These are phyloP conservation scores for Physcomitrium patens DNA, from an alignment of 225 moss, liverwort and hornwort genomes.

Conservation along the genomic window DNA sequence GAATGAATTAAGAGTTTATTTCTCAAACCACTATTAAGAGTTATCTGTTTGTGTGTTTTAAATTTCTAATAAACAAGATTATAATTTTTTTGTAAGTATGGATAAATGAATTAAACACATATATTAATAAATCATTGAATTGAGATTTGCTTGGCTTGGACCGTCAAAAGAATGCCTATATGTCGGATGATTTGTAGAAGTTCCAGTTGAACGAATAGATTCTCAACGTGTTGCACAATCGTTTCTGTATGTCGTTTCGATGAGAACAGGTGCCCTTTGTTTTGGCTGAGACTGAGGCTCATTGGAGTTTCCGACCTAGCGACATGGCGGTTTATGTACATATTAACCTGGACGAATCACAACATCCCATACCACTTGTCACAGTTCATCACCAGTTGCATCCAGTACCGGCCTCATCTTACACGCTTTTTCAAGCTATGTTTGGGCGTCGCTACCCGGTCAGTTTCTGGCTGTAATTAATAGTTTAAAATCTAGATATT, in stretches of 20 bases:
- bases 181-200: conserved; percentile 1
- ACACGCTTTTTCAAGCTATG: conserved; percentile 94
- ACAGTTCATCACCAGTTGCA: conserved; percentile 93
- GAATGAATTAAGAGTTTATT: background rate
- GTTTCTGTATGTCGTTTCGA: conserved; percentile 22
- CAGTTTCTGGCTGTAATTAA: conserved; percentile 21
- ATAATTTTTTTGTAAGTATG: too few relatives aligned
- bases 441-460: conserved; percentile 97
- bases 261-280: conserved; percentile 87
- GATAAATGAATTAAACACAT: too few relatives aligned
- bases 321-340: conserved; percentile 73
- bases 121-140: too few relatives aligned
- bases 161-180: too few relatives aligned
- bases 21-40: background rate
- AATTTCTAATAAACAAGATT: too few relatives aligned
- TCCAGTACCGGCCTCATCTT: conserved; percentile 91
- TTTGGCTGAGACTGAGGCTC: conserved; percentile 69
- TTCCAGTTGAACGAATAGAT: conserved; percentile 1
- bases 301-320: conserved; percentile 43
- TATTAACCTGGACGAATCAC: conserved; percentile 79
- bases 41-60: too few relatives aligned
- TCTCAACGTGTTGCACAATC: conserved; percentile 4
- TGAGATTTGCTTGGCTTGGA: too few relatives aligned
- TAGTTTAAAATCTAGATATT: conserved; percentile 4
- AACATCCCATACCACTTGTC: conserved; percentile 88